Base-by-base conservation (phyloP, 2,329 filamentous ascomycete species). In the Dactylonectria estremocensis region DNA sequence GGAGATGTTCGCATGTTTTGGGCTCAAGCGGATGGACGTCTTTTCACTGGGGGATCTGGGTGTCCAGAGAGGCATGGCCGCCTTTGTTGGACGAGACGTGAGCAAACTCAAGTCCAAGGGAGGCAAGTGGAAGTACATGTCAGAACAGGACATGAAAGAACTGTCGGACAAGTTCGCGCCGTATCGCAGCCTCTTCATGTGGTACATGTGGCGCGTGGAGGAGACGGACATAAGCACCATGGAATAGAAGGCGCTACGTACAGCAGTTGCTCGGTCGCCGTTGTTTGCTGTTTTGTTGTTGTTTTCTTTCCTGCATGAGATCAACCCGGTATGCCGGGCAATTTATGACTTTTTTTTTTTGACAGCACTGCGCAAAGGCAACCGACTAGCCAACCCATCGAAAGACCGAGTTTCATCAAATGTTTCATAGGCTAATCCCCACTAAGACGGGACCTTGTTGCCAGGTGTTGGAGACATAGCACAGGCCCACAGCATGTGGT, bases 111-210 rank as follows among this genome's bases (percentile, higher is more conserved):
- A 97, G 83, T 85, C 83, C 40, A 91, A 90, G 28, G 91, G 91
- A 35, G 93, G 93, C 50, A 98, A 98, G 84, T 98, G 95, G 92
- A 98, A 98, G 85, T 99, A 98, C 80, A 97, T 98, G 95, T 89
- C 88, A 40, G 96, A 98, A 83, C 89, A 90, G 78, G 96, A 98
- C 68, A 98, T 99, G 96, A 79, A 92, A 68, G 93, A 95, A 72
- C 86, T 94, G 71, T 91, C 94, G 13, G 92, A 91, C 64, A 90
- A 86, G 77, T 99, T 97, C 80, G 87, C 88, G 65, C 96, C 95
- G 3, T 98, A 97, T 81, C 91, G 95, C 77, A 96, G 92, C 75
- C 79, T 98, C 49, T 97, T 97, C 77, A 98, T 98, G 95, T 98
- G 95, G 95, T 97, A 97, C 79, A 97, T 97, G 93, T 98, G 95